Evolutionary conservation across 2,329 filamentous ascomycete species (phyloP), one percentile per base, ranked within the genome.

Genomic region (Neopestalotiopsis sp.): DNA sequence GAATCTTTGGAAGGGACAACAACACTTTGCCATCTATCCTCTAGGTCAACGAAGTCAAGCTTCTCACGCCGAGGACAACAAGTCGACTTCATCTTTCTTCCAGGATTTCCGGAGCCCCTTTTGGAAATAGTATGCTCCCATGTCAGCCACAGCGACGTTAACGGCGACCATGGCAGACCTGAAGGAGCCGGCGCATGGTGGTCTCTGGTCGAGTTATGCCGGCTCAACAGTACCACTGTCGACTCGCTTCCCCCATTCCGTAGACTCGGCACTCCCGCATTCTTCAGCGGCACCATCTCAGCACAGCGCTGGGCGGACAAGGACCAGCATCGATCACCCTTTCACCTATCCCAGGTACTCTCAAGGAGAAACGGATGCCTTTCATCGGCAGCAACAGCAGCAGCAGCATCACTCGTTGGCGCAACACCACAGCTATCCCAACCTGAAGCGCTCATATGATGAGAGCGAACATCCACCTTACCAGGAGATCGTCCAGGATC

Each of bases 121-220:
- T 32, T 42, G 53, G 57, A 67, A 63, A 63, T 53, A 83, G 82
- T 76, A 88, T 87, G 86, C 77, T 83, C 85, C 81, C 85, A 89
- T 89, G 86, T 88, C 87, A 83, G 87, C 87, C 82, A 86, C 86
- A 77, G 81, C 86, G 79, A 87, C 87, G 73, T 88, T 89, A 80
- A 85, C 87, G 82, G 85, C 86, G 77, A 87, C 84, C 78, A 89
- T 90, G 88, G 86, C 88, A 86, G 88, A 89, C 79, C 79, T 90
- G 82, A 89, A 89, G 84, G 88, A 90, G 80, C 81, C 86, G 76
- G 80, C 84, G 77, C 87, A 89, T 79, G 82, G 84, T 75, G 85
- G 83, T 79, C 80, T 90, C 74, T 90, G 88, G 88, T 82, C 86
- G 74, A 87, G 83, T 81, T 90, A 90, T 74, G 74, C 76, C 79